Evolutionary conservation across 2,329 filamentous ascomycete species (phyloP), one percentile per base, ranked within the genome.

Genomic region (Trichoderma lentiforme): DNA sequence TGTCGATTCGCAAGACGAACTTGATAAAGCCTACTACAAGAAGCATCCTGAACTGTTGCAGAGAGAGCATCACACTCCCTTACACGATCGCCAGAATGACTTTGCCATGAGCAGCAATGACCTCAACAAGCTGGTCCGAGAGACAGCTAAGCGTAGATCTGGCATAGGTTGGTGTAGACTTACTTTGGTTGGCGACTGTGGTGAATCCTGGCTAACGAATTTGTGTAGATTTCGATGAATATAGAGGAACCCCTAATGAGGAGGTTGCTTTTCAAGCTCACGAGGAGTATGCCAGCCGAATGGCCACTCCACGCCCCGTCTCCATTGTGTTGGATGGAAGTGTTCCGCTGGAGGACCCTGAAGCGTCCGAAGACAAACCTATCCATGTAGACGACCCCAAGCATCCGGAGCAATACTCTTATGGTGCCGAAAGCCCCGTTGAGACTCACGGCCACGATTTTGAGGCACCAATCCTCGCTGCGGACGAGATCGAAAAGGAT

Each of bases 11-110:
- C 89, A 90, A 71, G 93, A 97, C 82, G 93, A 92, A 79, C 93
- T 98, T 53, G 94, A 97, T 77, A 93, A 93, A 83, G 92, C 93
- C 30, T 98, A 97, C 88, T 97, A 96, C 79, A 90, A 94, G 77
- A 98, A 96, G 82, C 94, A 97, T 78, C 95, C 95, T 0, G 93
- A 98, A 75, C 85, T 92, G 34, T 86, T 88, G 70, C 90, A 92
- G 79, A 93, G 95, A 81, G 93, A 95, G 79, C 88, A 90, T 75
- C 89, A 85, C 32, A 83, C 83, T 11, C 84, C 86, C 57, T 82
- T 89, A 32, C 83, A 87, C 71, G 87, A 89, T 68, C 86, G 88
- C 71, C 84, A 85, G 74, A 85, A 85, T 74, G 92, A 96, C 79
- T 97, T 92, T 83, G 93, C 94, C 71, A 88, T 97, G 89, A 96